These are phyloP conservation scores for Asterochloris erici DNA, from an alignment of 139 green algal species.

Conservation along the genomic window DNA sequence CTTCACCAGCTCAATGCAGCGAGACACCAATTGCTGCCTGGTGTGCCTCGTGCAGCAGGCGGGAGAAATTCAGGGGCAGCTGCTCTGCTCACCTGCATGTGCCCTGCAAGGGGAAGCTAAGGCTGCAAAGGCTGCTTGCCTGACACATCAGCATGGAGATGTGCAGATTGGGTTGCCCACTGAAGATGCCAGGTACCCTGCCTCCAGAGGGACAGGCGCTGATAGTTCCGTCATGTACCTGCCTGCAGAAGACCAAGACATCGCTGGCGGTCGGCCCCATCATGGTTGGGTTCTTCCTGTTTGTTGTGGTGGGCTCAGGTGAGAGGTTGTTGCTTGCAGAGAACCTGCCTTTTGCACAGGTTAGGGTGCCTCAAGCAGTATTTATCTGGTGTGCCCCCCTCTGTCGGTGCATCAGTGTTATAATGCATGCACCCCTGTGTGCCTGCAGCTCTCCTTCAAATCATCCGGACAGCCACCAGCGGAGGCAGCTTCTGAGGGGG, in stretches of 20 bases:
- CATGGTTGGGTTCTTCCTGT: constrained; percentile 79
- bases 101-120: not conserved
- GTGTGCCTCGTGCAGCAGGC: too few species aligned
- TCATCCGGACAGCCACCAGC: constrained; percentile 31
- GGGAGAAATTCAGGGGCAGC: too few species aligned
- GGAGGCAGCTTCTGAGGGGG: not conserved
- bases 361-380: not conserved
- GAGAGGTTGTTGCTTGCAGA: not conserved
- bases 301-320: constrained; percentile 75
- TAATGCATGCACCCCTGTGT: not conserved
- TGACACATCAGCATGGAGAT: too few species aligned
- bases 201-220: not conserved
- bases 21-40: not conserved
- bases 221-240: not conserved
- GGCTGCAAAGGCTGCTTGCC: not conserved
- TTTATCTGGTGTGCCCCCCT: not conserved
- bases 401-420: not conserved
- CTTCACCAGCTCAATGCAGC: not conserved
- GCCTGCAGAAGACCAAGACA: constrained; percentile 14
- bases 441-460: constrained; percentile 31
- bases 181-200: too few species aligned
- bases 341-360: not conserved
- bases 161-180: too few species aligned
- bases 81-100: not conserved
- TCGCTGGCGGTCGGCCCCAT: constrained; percentile 56